Conservation (phyloP, 441 rosid genomes). For the Omphalea diandra region DNA sequence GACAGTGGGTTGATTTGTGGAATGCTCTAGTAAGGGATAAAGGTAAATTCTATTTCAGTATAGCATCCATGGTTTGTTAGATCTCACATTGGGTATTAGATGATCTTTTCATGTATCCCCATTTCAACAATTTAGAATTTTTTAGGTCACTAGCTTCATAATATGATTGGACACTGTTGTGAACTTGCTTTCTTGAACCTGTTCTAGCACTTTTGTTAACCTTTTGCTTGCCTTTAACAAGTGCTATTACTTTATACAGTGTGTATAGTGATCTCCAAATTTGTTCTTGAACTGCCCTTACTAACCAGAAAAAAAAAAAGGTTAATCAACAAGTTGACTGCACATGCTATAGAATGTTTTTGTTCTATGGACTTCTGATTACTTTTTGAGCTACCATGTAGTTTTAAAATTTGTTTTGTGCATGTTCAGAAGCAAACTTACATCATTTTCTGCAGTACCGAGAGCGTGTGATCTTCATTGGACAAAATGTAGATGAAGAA, state of each 20-base stretch:
- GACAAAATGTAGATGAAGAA: conserved; percentile 74
- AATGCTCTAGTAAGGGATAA: conserved; percentile 69
- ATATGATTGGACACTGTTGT: not conserved
- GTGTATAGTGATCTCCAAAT: not conserved
- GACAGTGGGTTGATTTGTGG: conserved; percentile 93
- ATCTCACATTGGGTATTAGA: not conserved
- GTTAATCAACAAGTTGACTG: not conserved
- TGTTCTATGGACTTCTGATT: conserved; percentile 9
- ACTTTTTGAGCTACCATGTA: not conserved
- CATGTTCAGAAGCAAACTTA: conserved; percentile 17
- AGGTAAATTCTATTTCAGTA: not conserved
- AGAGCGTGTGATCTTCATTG: conserved; percentile 81
- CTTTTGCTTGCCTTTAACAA: not conserved
- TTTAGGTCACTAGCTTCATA: not conserved
- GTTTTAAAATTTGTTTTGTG: not conserved
- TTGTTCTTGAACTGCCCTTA: not conserved
- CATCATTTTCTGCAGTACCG: conserved; percentile 62
- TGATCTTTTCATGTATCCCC: not conserved
- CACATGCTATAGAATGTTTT: not conserved
- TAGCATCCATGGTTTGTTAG: not conserved
- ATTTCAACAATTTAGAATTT: not conserved
- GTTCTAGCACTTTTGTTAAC: not conserved
- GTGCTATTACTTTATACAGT: not conserved
- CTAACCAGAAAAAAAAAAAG: not conserved
- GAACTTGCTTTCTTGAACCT: not conserved